These are phyloP conservation scores for Fusarium anguioides DNA, from an alignment of 2,329 filamentous ascomycete species.

Conservation along the genomic window DNA sequence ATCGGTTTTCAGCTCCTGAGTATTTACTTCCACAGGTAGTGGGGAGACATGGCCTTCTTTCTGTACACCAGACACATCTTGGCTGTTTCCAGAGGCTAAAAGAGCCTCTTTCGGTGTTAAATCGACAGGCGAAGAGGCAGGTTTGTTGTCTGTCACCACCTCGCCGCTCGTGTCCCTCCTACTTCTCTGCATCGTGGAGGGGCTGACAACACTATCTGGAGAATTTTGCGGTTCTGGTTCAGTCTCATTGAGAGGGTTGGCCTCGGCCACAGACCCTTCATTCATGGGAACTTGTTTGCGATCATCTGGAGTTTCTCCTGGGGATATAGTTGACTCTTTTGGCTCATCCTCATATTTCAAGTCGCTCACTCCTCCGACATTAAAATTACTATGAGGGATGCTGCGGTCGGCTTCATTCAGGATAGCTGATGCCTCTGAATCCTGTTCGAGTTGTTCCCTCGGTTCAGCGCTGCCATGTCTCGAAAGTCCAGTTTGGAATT, in stretches of 20 bases:
- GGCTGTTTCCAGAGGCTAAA: background rate
- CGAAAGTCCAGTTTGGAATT: background rate
- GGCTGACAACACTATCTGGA: background rate
- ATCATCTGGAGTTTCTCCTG: background rate
- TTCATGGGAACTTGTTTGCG: background rate
- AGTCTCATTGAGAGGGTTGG: background rate
- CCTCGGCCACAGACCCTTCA: background rate
- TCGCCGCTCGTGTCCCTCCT: background rate
- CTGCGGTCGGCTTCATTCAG: background rate
- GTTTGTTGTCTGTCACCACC: slow-evolving; percentile 8
- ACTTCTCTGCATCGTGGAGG: background rate
- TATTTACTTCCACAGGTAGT: background rate
- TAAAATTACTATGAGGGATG: background rate
- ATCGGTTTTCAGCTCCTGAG: background rate
- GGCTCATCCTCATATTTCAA: background rate
- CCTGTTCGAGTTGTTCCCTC: background rate
- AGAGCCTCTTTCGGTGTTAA: background rate
- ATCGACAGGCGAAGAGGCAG: background rate
- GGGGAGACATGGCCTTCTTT: background rate
- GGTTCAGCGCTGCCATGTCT: background rate
- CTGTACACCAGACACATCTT: background rate
- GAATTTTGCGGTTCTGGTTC: slow-evolving; percentile 17
- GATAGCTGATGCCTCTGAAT: background rate
- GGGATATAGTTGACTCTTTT: background rate
- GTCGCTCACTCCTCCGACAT: background rate